Conservation (phyloP, 1,284 basidiomycete species). For the Malassezia sp. region DNA sequence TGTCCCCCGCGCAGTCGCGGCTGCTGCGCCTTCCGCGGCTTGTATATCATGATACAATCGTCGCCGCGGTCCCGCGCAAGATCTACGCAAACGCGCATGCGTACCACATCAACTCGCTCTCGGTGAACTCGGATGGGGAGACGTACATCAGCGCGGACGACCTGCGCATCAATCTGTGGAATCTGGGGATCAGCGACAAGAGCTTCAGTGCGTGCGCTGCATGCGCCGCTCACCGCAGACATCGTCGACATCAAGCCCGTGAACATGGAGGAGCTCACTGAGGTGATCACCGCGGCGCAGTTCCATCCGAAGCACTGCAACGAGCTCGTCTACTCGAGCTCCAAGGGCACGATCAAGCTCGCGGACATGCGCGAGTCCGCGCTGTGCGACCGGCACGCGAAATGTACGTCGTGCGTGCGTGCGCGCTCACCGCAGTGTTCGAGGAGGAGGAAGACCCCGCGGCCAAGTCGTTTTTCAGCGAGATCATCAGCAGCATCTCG, state of each 20-base stretch:
- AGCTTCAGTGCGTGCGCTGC: slow-evolving; percentile 86
- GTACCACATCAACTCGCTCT: slow-evolving; percentile 99
- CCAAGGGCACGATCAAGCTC: slow-evolving; percentile 98
- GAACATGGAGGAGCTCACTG: slow-evolving; percentile 99
- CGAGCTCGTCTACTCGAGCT: slow-evolving; percentile 98
- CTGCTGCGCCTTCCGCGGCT: slow-evolving; percentile 51
- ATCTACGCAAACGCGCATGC: slow-evolving; percentile 99
- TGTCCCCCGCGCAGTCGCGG: slow-evolving; percentile 16
- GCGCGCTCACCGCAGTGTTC: slow-evolving; percentile 16
- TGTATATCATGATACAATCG: slow-evolving; percentile 89
- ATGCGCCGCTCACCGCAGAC: slow-evolving; percentile 54
- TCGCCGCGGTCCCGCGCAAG: slow-evolving; percentile 94
- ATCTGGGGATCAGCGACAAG: slow-evolving; percentile 93
- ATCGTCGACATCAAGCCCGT: slow-evolving; percentile 99
- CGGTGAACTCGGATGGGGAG: slow-evolving; percentile 97
- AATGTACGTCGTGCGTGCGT: slow-evolving; percentile 74
- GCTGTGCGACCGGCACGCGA: slow-evolving; percentile 87
- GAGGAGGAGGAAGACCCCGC: slow-evolving; percentile 90
- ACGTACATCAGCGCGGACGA: slow-evolving; percentile 98
- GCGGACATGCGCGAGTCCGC: slow-evolving; percentile 99
- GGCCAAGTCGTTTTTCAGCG: slow-evolving; percentile 98
- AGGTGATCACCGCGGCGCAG: slow-evolving; percentile 98
- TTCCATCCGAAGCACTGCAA: slow-evolving; percentile 98
- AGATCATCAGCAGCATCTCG: slow-evolving; percentile 98
- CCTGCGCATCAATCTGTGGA: slow-evolving; percentile 94